Percentiles rank a stretch among this genome's conserved stretches.
phyloP scores from a whole-genome alignment of 768 basidiomycete genomes.

The Leccinum rimulosum region DNA sequence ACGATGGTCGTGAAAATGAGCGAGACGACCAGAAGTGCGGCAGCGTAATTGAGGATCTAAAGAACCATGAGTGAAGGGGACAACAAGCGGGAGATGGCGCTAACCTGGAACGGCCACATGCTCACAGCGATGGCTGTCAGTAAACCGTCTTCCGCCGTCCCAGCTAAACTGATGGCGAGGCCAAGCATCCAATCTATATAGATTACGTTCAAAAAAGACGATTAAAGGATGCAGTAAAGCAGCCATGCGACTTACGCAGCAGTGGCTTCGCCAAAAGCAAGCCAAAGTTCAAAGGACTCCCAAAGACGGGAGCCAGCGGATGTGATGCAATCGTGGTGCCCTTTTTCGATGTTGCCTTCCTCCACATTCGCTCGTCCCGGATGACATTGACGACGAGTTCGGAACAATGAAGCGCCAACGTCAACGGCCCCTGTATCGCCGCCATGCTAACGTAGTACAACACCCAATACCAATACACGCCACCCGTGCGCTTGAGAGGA shows the following conservation, averaged over 20 bases:
- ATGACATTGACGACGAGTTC: conserved; percentile 30
- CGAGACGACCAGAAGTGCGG: conserved; percentile 18
- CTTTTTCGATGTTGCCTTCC: conserved; percentile 17
- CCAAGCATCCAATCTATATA: conserved; percentile 34
- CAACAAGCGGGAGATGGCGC: not conserved
- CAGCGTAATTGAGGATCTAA: conserved; percentile 29
- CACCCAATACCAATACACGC: conserved; percentile 23
- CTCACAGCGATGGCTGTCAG: conserved; percentile 17
- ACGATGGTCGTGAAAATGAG: conserved; percentile 16
- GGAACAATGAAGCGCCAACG: conserved; percentile 26
- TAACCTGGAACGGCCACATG: conserved; percentile 30
- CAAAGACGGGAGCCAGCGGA: conserved; percentile 25
- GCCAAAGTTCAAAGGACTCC: conserved; percentile 10
- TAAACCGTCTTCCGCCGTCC: conserved; percentile 10
- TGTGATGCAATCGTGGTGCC: conserved; percentile 17
- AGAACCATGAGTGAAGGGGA: not conserved
- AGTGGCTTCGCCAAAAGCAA: conserved; percentile 24
- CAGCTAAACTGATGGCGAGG: conserved; percentile 22
- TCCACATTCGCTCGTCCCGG: conserved; percentile 28
- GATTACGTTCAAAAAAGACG: not conserved
- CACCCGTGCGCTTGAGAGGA: conserved; percentile 15
- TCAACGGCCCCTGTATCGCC: conserved; percentile 28
- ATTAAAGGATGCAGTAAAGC: not conserved
- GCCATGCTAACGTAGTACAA: conserved; percentile 26
- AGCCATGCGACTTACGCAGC: conserved; percentile 20